Percentiles rank a stretch among this genome's conserved stretches.
These are phyloP conservation scores for Babesia bigemina DNA, from an alignment of 169 alveolate genomes.

Conservation along the genomic window DNA sequence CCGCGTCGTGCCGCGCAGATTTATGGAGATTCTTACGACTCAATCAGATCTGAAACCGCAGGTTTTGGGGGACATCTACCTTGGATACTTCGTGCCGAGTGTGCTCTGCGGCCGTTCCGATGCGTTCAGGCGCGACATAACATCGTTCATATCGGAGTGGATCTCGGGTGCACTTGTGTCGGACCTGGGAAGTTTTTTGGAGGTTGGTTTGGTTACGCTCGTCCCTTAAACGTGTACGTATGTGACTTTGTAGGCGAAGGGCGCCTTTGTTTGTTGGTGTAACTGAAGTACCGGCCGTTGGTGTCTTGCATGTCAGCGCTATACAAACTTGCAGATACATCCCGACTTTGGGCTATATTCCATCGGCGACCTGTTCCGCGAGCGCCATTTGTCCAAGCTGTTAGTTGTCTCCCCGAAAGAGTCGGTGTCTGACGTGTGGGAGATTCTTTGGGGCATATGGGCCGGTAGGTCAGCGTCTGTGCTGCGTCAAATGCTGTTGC, in stretches of 20 bases:
- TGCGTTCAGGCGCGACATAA: constrained; percentile 35
- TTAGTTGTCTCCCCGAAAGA: constrained; percentile 45
- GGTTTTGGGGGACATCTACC: constrained; percentile 54
- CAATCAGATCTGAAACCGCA: not conserved
- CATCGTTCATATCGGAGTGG: constrained; percentile 30
- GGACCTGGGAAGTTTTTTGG: constrained; percentile 9
- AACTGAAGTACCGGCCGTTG: not conserved
- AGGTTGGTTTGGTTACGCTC: not conserved
- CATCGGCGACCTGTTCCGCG: constrained; percentile 25
- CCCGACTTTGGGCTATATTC: constrained; percentile 45
- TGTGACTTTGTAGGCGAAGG: not conserved
- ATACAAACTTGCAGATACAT: constrained; percentile 14
- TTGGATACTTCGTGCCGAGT: constrained; percentile 63
- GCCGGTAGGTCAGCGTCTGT: constrained; percentile 44
- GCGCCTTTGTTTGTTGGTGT: not conserved
- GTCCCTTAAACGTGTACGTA: not conserved
- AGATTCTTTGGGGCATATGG: constrained; percentile 69
- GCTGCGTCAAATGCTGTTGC: not conserved
- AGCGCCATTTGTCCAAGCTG: constrained; percentile 34
- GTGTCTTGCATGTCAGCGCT: not conserved
- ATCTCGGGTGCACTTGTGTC: not conserved
- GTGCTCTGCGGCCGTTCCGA: constrained; percentile 62
- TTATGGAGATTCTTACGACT: constrained; percentile 40
- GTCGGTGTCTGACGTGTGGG: constrained; percentile 46
- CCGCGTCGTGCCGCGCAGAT: constrained; percentile 10